phyloP scores from a whole-genome alignment of 768 basidiomycete genomes.

The Cystobasidium onofrii region DNA sequence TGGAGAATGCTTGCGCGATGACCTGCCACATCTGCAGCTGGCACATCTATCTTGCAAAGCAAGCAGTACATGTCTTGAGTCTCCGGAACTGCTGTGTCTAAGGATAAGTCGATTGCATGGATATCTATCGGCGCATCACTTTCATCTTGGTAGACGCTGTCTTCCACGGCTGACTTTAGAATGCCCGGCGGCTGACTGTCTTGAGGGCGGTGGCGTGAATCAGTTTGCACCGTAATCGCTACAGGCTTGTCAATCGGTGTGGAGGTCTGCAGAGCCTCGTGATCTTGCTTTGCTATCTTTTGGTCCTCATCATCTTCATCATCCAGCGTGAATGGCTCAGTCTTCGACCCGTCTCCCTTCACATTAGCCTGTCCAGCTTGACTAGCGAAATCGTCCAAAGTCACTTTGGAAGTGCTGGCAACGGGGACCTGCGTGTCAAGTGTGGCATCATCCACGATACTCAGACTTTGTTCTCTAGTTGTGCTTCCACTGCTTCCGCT shows the following conservation, averaged over 20 bases:
- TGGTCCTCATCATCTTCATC: background rate
- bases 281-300: background rate
- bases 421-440: background rate
- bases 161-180: too few species aligned
- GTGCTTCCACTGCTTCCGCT: background rate
- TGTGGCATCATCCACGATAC: background rate
- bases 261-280: background rate
- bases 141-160: too few species aligned
- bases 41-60: slow-evolving; percentile 12
- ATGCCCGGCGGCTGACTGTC: too few species aligned
- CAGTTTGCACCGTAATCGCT: background rate
- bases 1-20: slow-evolving; percentile 17
- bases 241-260: background rate
- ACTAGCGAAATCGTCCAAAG: background rate
- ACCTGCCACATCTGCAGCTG: slow-evolving; percentile 22
- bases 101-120: background rate
- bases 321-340: background rate
- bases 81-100: background rate
- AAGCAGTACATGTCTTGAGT: slow-evolving; percentile 28
- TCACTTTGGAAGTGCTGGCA: slow-evolving; percentile 1
- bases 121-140: too few species aligned
- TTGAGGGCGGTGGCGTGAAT: too few species aligned
- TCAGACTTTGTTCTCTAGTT: background rate
- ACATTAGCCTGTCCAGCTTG: background rate
- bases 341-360: background rate